These are phyloP conservation scores for Nymphaea colorata DNA, from an alignment of 164 flowering plant genomes.

Conservation along the genomic window DNA sequence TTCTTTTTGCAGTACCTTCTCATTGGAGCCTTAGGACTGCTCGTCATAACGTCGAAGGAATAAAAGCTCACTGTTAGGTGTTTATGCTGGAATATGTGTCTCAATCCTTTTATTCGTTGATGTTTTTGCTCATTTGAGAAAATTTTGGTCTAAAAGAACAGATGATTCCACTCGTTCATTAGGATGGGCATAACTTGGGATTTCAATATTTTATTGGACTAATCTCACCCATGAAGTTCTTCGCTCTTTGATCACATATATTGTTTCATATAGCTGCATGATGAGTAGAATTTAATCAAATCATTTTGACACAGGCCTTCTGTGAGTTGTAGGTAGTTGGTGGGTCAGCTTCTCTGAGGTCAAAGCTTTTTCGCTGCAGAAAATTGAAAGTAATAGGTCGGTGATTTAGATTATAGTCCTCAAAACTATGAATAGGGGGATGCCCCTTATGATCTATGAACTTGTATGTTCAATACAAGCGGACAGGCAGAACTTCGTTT, in stretches of 20 bases:
- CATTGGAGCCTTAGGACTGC: constrained; percentile 11
- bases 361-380: not conserved
- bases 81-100: not conserved
- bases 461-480: too few relatives aligned
- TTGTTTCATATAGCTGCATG: not conserved
- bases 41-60: constrained; percentile 9
- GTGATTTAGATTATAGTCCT: too few relatives aligned
- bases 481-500: too few relatives aligned
- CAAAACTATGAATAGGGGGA: too few relatives aligned
- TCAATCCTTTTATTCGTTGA: not conserved
- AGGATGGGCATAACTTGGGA: not conserved
- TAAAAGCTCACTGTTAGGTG: not conserved
- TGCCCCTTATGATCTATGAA: too few relatives aligned
- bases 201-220: not conserved
- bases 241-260: not conserved
- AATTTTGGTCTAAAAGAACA: not conserved
- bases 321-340: not conserved
- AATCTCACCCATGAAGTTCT: not conserved
- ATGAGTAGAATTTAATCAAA: not conserved
- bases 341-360: not conserved
- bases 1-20: constrained; percentile 17
- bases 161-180: not conserved
- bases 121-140: not conserved
- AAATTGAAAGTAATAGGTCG: too few relatives aligned
- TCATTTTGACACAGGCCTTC: not conserved